phyloP scores from a whole-genome alignment of 2,329 filamentous ascomycete genomes.

The Apiospora kogelbergensis region DNA sequence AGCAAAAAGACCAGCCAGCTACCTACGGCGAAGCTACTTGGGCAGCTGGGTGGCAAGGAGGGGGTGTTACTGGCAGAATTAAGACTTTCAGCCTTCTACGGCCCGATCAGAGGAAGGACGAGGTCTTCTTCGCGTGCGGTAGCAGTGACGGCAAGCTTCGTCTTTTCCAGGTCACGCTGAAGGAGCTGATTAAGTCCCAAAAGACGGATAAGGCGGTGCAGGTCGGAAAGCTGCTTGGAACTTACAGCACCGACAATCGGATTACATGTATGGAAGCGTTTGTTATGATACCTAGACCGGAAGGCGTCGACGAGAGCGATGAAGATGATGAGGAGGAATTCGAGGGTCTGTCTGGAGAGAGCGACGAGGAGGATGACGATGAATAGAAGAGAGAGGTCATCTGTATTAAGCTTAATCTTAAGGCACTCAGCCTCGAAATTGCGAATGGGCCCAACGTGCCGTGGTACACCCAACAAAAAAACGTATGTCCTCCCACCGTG shows the following conservation, averaged over 20 bases:
- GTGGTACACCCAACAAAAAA: background rate
- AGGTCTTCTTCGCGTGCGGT: slow-evolving; percentile 65
- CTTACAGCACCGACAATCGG: slow-evolving; percentile 81
- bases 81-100: slow-evolving; percentile 80
- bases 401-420: slow-evolving; percentile 15
- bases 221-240: slow-evolving; percentile 68
- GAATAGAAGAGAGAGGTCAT: slow-evolving; percentile 35
- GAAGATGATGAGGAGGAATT: slow-evolving; percentile 24
- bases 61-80: slow-evolving; percentile 69
- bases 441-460: background rate
- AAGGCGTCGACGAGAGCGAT: slow-evolving; percentile 60
- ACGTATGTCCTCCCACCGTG: background rate
- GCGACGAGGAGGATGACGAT: slow-evolving; percentile 41
- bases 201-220: slow-evolving; percentile 31
- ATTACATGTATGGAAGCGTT: slow-evolving; percentile 89
- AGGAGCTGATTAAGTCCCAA: slow-evolving; percentile 37
- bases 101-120: slow-evolving; percentile 36
- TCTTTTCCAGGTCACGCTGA: slow-evolving; percentile 64
- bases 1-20: slow-evolving; percentile 43
- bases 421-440: background rate
- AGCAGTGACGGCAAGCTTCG: slow-evolving; percentile 86
- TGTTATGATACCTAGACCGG: slow-evolving; percentile 72
- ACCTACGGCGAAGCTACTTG: slow-evolving; percentile 65
- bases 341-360: slow-evolving; percentile 35
- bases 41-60: slow-evolving; percentile 75